Evolutionary conservation across 2,329 filamentous ascomycete genomes (phyloP).

Genomic region (Cladobotryum mycophilum): DNA sequence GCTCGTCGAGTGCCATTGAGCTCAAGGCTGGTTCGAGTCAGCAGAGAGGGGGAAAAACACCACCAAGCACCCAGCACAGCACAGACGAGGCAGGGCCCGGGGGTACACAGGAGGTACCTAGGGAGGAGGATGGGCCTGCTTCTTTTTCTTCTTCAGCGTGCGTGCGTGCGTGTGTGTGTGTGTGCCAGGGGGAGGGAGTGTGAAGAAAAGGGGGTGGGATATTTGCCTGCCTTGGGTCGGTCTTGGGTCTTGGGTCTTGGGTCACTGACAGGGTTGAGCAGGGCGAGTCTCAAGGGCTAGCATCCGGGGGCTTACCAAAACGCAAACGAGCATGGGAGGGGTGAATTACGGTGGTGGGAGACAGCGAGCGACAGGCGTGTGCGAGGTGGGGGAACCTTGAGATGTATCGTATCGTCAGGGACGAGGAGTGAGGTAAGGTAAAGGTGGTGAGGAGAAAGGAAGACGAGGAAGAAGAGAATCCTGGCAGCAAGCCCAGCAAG

Average conservation of each 20-base stretch:
- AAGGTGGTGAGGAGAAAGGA: not conserved
- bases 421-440: not conserved
- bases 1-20: not conserved
- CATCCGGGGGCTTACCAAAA: not conserved
- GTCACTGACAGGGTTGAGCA: not conserved
- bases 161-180: not conserved
- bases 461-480: not conserved
- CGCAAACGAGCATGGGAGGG: not conserved
- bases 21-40: conserved; percentile 8
- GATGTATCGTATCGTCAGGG: not conserved
- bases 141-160: conserved; percentile 1
- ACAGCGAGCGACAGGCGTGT: not conserved
- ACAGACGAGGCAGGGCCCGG: not conserved
- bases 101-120: conserved; percentile 5
- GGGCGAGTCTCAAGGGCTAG: not conserved
- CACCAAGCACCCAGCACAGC: not conserved
- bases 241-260: not conserved
- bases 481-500: too few relatives aligned
- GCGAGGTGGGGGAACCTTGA: not conserved
- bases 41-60: not conserved
- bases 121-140: not conserved
- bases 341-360: too few relatives aligned
- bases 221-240: not conserved
- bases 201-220: not conserved
- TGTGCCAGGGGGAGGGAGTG: too few relatives aligned